Evolutionary conservation across 176 grass and related monocot genomes (phyloP).

Genomic region (Eragrostis curvula): DNA sequence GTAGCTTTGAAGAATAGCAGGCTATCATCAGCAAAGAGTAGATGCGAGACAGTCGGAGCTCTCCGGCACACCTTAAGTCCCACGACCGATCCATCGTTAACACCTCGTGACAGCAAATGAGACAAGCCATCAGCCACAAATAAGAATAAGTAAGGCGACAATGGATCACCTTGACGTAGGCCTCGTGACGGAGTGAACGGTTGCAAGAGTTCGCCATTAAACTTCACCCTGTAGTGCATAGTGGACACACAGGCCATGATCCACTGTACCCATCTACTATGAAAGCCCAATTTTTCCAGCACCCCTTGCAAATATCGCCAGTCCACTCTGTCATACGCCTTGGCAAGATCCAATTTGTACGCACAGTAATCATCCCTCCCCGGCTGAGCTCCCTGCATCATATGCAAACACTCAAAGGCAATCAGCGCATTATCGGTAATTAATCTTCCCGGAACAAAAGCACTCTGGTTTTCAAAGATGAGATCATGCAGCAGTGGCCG

Average conservation of each 20-base stretch:
- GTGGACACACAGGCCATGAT: neutral
- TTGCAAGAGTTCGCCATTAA: neutral
- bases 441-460: too few species aligned
- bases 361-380: too few species aligned
- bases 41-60: neutral
- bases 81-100: accelerated
- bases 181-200: neutral
- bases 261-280: neutral
- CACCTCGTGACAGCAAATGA: neutral
- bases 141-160: neutral
- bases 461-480: too few species aligned
- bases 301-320: neutral
- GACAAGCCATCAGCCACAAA: neutral
- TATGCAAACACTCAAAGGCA: too few species aligned
- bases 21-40: neutral
- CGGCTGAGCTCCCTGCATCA: too few species aligned
- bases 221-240: neutral
- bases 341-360: too few species aligned
- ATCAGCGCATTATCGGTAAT: too few species aligned
- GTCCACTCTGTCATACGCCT: too few species aligned
- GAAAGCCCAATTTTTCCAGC: neutral
- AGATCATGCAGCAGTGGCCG: too few species aligned
- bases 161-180: neutral
- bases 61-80: neutral
- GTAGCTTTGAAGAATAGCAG: neutral